Base-by-base conservation (phyloP, 768 basidiomycete species). In the Trichaptum fuscoviolaceum region DNA sequence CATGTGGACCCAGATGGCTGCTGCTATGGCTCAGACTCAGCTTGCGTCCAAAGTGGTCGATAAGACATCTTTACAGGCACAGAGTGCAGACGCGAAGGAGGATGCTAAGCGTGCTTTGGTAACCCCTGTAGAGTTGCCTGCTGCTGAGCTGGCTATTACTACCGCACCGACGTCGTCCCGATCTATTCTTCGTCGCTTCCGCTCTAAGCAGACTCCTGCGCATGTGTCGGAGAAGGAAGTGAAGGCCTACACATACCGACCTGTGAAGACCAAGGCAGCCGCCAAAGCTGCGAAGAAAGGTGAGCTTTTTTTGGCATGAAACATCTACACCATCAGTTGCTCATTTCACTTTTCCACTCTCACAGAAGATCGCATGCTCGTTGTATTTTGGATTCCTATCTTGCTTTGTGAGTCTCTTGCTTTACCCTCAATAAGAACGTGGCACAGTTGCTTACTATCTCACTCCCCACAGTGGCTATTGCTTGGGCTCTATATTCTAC, bases 331-430 rank as follows among this genome's bases (percentile, higher is more conserved):
- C 24, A 27, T 25, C 17, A 24, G 24, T 15, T 61, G 59, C 59
- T 61, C 25, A 61, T 25, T 25, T 26, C 65, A 64, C 64, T 30
- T 66, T 15, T 71, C 17, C 58, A 18, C 26, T 52, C 0, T 68
- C 66, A 34, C 71, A 93, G 91, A 89, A 77, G 92, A 95, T 74
- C 87, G 87, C 57, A 95, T 95, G 92, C 84, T 95, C 60, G 72
- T 92, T 36, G 73, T 90, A 57, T 95, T 95, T 80, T 95, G 92
- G 92, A 81, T 95, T 70, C 92, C 92, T 20, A 91, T 94, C 72
- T 80, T 95, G 9, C 75, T 93, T 67, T 76, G 92, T 94, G 71
- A 79, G 91, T 86, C 10, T 34, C 64, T 23, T 59, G 20, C 9
- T 58, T 6, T 61, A 24, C 65, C 36, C 6, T 64, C 5, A 25